Evolutionary conservation across 306 rosid species (phyloP), one percentile per base, ranked within the genome.

Genomic region (Senna tora): DNA sequence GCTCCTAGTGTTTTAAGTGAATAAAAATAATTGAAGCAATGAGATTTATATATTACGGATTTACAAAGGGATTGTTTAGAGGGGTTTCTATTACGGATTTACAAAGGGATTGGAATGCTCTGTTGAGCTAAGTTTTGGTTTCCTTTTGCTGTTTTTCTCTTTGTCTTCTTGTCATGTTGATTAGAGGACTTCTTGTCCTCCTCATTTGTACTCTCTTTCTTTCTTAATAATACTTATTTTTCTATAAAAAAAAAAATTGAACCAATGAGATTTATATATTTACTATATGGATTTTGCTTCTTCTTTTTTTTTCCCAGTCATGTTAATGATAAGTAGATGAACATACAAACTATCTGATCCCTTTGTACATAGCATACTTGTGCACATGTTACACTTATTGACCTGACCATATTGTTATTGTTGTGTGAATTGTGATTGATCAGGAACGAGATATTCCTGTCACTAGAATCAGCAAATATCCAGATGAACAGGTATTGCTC

Each of bases 401-500:
- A 86, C 70, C 67, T 78, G 58, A 86, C 70, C 67, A 9, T 54
- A 71, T 59, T 67, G 52, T 51, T 66, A 54, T 75, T 80, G 74
- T 46, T 74, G 74, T 65, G 39, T 54, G 0, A n/a, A n/a, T n/a
- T n/a, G n/a, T n/a, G n/a, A n/a, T n/a, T n/a, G n/a, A 42, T 54
- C 85, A 91, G 92, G 96, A 77, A 77, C 80, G 75, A 57, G 79
- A 63, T 53, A 81, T 69, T 45, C 72, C 83, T 67, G 69, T 67
- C 33, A n/a, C 77, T 25, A 74, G 85, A 79, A 75, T 47, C 77
- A 74, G 75, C 71, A 47, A 58, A 63, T 17, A 53, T 79, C 81
- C 85, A 21, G 88, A 87, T 82, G 90, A 82, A 70, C 83, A 87
- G 97, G 98, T 93, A 83, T 63, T 79, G 30, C 19, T 32, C 53